Base-by-base conservation (phyloP, 2,329 filamentous ascomycete species). In the Phialemonium atrogriseum region DNA sequence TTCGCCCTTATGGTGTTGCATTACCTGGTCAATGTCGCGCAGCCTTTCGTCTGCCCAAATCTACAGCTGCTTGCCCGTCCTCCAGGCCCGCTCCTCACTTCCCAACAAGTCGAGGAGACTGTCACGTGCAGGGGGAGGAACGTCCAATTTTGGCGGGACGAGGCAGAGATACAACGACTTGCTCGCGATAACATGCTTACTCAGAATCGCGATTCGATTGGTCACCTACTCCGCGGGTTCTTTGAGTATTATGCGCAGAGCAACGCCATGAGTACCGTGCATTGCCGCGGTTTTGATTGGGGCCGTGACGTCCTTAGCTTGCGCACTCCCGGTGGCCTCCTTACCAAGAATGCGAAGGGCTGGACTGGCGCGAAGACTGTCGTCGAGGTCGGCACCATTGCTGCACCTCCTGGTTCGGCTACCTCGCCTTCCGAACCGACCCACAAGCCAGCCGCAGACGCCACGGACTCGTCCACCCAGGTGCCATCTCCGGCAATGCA, bases 1-100 rank as follows among this genome's bases (percentile, higher is more conserved):
- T 95, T 89, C 55, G 85, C 91, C 5, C 62, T 94, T 23, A 94
- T 95, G 87, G 78, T 93, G 5, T 63, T 94, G 11, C 88, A 95
- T 56, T 94, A 89, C 49, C 71, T 94, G 17, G 77, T 91, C 48
- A 94, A 94, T 45, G 56, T 94, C 32, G 82, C 73, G 1, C 66
- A 75, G 28, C 87, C 88, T 1, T 85, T 86, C 33, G 82, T 95
- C 12, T 77, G 85, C 36, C 85, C 84, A 0, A 94, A 95, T 48
- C 67, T 95, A 3, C 86, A 93, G 50, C 58, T 67, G 33, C 62
- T 69, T 44, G 68, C 58, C 21, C 65, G 59, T 8, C 59, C 55
- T 7, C 60, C 60, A 9, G 58, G 54, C 23, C 52, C 54, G 2
- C 41, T 59, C 35, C 52, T 65, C 22, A 54, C 60, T 10, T 47